phyloP scores from a whole-genome alignment of 2,329 filamentous ascomycete genomes.

The Hypoxylon sp. region DNA sequence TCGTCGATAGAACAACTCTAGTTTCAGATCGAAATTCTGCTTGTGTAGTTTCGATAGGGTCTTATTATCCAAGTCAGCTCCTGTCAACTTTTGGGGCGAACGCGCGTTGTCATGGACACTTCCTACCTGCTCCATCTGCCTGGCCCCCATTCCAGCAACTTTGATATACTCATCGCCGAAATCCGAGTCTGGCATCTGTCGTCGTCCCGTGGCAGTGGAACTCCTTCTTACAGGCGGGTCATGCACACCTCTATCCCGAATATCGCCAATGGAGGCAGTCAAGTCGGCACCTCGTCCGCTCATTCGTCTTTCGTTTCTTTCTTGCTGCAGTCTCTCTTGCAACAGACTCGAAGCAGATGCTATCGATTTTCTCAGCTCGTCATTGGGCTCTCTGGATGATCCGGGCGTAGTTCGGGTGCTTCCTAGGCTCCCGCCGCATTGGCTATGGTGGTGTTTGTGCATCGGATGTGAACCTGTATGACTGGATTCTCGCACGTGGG shows the following conservation, averaged over 20 bases:
- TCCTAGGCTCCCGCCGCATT: constrained; percentile 55
- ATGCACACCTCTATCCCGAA: constrained; percentile 54
- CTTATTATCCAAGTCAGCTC: constrained; percentile 54
- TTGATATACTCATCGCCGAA: constrained; percentile 59
- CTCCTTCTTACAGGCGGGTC: constrained; percentile 58
- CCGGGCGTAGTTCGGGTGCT: constrained; percentile 58
- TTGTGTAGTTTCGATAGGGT: constrained; percentile 79
- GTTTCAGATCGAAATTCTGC: constrained; percentile 82
- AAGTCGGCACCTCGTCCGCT: constrained; percentile 57
- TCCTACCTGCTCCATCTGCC: constrained; percentile 77
- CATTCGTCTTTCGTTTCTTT: constrained; percentile 63
- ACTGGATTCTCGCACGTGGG: constrained; percentile 58
- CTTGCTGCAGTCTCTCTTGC: constrained; percentile 68
- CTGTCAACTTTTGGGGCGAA: constrained; percentile 13
- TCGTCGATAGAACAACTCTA: constrained; percentile 78
- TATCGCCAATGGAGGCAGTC: constrained; percentile 57
- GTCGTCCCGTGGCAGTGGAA: constrained; percentile 54
- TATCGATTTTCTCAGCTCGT: constrained; percentile 59
- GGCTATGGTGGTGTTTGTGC: constrained; percentile 60
- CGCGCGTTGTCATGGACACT: constrained; percentile 21
- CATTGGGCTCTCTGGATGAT: constrained; percentile 60
- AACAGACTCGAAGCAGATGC: constrained; percentile 65
- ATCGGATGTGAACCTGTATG: constrained; percentile 56
- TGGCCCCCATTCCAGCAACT: constrained; percentile 72
- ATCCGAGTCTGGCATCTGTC: constrained; percentile 63